Percentiles rank a stretch among this genome's conserved stretches.
These are phyloP conservation scores for Colletotrichum sp. DNA, from an alignment of 2,329 filamentous ascomycete genomes.

Conservation along the genomic window DNA sequence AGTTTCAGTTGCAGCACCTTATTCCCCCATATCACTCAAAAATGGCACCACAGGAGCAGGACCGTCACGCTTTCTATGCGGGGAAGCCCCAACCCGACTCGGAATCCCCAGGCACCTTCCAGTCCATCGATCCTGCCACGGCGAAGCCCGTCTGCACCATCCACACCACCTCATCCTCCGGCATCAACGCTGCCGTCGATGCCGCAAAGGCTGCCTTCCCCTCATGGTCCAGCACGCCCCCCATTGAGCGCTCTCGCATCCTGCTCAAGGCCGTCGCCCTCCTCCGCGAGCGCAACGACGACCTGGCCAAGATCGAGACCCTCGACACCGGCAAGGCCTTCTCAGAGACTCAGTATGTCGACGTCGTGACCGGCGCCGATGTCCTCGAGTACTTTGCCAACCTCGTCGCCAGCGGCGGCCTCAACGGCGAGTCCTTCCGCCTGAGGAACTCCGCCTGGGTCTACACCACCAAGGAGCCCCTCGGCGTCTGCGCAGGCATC, in stretches of 20 bases:
- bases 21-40: not conserved
- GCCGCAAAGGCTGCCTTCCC: slow-evolving; percentile 76
- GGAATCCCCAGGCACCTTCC: slow-evolving; percentile 67
- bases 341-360: slow-evolving; percentile 83
- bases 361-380: slow-evolving; percentile 83
- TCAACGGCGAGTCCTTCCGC: slow-evolving; percentile 81
- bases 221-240: slow-evolving; percentile 76
- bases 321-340: slow-evolving; percentile 87
- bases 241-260: slow-evolving; percentile 77
- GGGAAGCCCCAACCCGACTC: slow-evolving; percentile 70
- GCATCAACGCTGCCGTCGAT: slow-evolving; percentile 75
- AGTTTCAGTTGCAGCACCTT: not conserved
- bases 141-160: slow-evolving; percentile 73
- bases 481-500: slow-evolving; percentile 86
- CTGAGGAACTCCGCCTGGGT: slow-evolving; percentile 80
- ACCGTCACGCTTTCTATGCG: slow-evolving; percentile 73
- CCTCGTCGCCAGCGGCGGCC: slow-evolving; percentile 76
- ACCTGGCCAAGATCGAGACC: slow-evolving; percentile 80
- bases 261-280: slow-evolving; percentile 78
- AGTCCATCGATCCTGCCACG: slow-evolving; percentile 77
- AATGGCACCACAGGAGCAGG: slow-evolving; percentile 17
- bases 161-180: slow-evolving; percentile 68
- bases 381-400: slow-evolving; percentile 88
- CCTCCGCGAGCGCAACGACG: slow-evolving; percentile 78
- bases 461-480: slow-evolving; percentile 80